Evolutionary conservation across 2,329 filamentous ascomycete genomes (phyloP), one percentile per base, ranked within the genome.

Genomic region (Paramyrothecium roridum): DNA sequence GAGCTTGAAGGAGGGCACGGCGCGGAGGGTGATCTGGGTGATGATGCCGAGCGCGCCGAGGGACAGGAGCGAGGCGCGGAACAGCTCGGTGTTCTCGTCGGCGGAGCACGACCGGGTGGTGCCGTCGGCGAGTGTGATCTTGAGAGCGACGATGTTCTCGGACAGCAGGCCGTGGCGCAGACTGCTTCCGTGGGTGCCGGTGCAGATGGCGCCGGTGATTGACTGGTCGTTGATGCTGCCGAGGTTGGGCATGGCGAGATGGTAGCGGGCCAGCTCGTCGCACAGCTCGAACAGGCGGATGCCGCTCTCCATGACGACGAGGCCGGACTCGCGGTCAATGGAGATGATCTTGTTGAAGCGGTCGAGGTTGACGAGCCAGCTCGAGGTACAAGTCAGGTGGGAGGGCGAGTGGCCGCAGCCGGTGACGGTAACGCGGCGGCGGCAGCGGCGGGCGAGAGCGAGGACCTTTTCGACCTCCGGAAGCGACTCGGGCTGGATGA

Each of bases 221-320:
- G 90, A 95, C 78, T 99, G 95, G 65, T 91, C 85, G 70, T 97
- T 92, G 73, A 99, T 99, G 70, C 91, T 96, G 37, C 95, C 95
- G 48, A 98, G 78, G 70, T 96, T 97, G 26, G 90, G 89, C 83
- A 99, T 88, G 2, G 92, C 91, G 59, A 96, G 80, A 1, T 91
- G 91, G 64, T 87, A 74, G 54, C 82, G 80, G 61, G 90, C 91
- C 33, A 97, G 84, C 65, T 86, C 84, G 47, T 83, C 80, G 59
- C 91, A 89, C 55, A 99, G 77, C 57, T 87, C 77, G 63, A 84
- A 85, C 57, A 99, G 78, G 20, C 93, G 83, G 61, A 98, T 96
- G 17, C 95, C 95, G n/a, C 89, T 89, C 75, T 98, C 83, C 64
- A 96, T 89, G 2, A 86, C 85, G 53, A 96, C 83, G 8, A 89